Percentiles rank a stretch among this genome's conserved stretches.
These are phyloP conservation scores for Aureobasidium sp. DNA, from an alignment of 2,329 filamentous ascomycete species.

Conservation along the genomic window DNA sequence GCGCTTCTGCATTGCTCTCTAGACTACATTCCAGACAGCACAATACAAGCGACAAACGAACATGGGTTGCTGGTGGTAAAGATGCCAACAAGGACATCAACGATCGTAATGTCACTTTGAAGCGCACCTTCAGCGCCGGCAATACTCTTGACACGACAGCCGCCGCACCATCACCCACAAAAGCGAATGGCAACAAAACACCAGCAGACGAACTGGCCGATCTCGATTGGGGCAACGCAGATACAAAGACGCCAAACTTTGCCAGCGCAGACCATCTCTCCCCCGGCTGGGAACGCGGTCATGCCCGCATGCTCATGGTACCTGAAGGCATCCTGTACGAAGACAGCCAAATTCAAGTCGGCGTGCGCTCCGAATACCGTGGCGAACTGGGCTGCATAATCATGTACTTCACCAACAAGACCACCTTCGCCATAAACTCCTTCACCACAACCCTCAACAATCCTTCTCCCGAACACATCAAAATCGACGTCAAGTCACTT, in stretches of 20 bases:
- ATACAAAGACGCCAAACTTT: conserved; percentile 67
- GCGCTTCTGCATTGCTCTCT: conserved; percentile 84
- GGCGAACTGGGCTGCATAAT: conserved; percentile 94
- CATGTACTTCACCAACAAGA: conserved; percentile 93
- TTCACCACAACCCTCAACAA: conserved; percentile 95
- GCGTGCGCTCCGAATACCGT: conserved; percentile 86
- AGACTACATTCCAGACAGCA: conserved; percentile 91
- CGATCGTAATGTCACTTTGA: conserved; percentile 73
- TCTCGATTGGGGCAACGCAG: conserved; percentile 64
- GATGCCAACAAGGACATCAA: conserved; percentile 81
- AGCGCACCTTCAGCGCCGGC: conserved; percentile 67
- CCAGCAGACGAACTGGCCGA: conserved; percentile 63
- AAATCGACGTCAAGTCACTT: conserved; percentile 79
- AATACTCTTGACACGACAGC: conserved; percentile 32
- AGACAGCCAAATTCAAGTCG: conserved; percentile 88
- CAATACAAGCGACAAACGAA: conserved; percentile 80
- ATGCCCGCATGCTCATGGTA: conserved; percentile 70
- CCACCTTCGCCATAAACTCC: conserved; percentile 67
- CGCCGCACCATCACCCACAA: conserved; percentile 35
- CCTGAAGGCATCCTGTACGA: conserved; percentile 89
- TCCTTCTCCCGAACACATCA: conserved; percentile 57
- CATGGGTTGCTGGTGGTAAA: conserved; percentile 96
- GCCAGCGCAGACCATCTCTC: conserved; percentile 88
- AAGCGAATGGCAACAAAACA: conserved; percentile 30
- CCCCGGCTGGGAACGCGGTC: conserved; percentile 89